phyloP scores from a whole-genome alignment of 495 filamentous ascomycete species.

The Penicillium goetzii region DNA sequence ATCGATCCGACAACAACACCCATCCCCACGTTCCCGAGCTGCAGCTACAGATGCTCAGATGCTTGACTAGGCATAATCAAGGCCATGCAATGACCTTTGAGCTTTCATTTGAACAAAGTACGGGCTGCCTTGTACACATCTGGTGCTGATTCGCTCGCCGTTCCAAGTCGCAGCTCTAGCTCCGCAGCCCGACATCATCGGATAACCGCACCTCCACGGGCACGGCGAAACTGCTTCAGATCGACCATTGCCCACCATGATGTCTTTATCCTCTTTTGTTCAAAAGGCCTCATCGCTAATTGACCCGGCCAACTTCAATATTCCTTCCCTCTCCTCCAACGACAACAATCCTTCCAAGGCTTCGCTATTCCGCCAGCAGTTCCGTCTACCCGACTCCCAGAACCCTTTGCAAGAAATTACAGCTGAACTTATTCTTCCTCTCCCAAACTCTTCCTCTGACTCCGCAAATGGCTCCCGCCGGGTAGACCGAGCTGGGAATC shows the following conservation, averaged over 20 bases:
- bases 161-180: constrained; percentile 34
- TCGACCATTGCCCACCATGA: constrained; percentile 53
- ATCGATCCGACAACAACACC: constrained; percentile 31
- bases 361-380: constrained; percentile 91
- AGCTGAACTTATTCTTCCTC: constrained; percentile 84
- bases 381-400: constrained; percentile 90
- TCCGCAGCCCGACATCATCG: constrained; percentile 35
- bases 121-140: constrained; percentile 33
- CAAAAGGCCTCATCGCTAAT: constrained; percentile 96
- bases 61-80: constrained; percentile 31
- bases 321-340: constrained; percentile 65
- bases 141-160: constrained; percentile 25
- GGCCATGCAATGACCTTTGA: constrained; percentile 39
- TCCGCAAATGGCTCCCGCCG: constrained; percentile 66
- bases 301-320: constrained; percentile 70
- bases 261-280: constrained; percentile 82
- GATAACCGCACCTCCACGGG: constrained; percentile 15
- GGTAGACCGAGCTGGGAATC: constrained; percentile 65
- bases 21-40: constrained; percentile 24
- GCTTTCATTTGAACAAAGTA: constrained; percentile 22
- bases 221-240: constrained; percentile 3
- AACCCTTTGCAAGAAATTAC: constrained; percentile 93
- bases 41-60: constrained; percentile 22
- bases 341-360: constrained; percentile 87
- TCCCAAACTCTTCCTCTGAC: constrained; percentile 54